Evolutionary conservation across 306 rosid species (phyloP).

Genomic region (Arachis hypogaea): DNA sequence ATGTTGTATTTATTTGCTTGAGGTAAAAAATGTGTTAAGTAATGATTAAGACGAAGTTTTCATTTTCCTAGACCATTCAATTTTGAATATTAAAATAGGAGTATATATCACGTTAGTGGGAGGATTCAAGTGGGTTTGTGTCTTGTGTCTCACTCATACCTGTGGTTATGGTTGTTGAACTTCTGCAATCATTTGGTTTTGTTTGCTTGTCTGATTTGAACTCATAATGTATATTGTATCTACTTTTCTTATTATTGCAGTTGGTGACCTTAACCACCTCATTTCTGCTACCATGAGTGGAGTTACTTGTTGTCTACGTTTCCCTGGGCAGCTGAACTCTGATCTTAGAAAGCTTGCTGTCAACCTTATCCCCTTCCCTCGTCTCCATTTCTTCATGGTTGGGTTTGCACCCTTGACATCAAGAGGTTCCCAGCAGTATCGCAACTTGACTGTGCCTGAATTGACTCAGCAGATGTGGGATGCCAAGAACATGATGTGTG

Average conservation of each 20-base stretch:
- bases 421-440: slow-evolving; percentile 90
- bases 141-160: slow-evolving; percentile 29
- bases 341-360: slow-evolving; percentile 74
- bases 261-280: slow-evolving; percentile 88
- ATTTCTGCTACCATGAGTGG: slow-evolving; percentile 92
- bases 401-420: slow-evolving; percentile 90
- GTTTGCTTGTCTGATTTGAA: slow-evolving; percentile 8
- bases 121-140: slow-evolving; percentile 25
- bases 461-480: slow-evolving; percentile 66
- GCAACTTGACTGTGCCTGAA: slow-evolving; percentile 61
- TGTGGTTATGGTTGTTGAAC: slow-evolving; percentile 39
- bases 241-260: slow-evolving; percentile 34
- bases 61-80: slow-evolving; percentile 1
- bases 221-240: neutral
- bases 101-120: slow-evolving; percentile 22
- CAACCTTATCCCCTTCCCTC: slow-evolving; percentile 88
- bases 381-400: slow-evolving; percentile 90
- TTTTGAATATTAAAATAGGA: slow-evolving; percentile 14
- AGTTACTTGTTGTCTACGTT: slow-evolving; percentile 83
- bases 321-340: slow-evolving; percentile 87
- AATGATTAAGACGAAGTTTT: neutral
- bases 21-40: slow-evolving; percentile 4
- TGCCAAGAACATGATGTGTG: slow-evolving; percentile 76
- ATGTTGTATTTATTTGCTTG: slow-evolving; percentile 23
- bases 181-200: slow-evolving; percentile 31